Percentiles rank a stretch among this genome's conserved stretches.
Conservation (phyloP, 108 stramenopile species). For the Pelagomonas calceolata region DNA sequence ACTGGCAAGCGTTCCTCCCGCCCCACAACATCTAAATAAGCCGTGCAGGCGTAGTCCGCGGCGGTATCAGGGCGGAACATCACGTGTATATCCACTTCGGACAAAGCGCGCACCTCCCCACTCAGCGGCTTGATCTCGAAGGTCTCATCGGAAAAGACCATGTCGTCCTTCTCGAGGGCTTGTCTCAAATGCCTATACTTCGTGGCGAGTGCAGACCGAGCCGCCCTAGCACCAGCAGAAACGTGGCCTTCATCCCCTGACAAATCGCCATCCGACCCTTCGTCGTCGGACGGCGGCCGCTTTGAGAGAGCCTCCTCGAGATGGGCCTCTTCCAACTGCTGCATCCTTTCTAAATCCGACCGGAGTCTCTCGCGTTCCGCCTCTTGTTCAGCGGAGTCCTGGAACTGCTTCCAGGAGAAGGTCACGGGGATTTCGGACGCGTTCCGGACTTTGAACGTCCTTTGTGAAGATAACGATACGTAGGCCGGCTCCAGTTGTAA, state of each 20-base stretch:
- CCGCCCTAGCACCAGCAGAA: constrained; percentile 13
- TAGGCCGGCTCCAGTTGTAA: constrained; percentile 44
- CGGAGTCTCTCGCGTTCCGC: constrained; percentile 37
- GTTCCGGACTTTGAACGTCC: constrained; percentile 37
- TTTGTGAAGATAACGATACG: constrained; percentile 38
- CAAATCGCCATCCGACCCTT: constrained; percentile 8
- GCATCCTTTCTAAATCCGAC: constrained; percentile 33
- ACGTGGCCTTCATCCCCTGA: constrained; percentile 12
- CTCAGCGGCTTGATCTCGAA: constrained; percentile 39
- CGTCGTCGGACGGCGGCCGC: background rate
- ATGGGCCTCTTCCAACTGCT: constrained; percentile 22
- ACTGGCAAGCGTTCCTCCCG: constrained; percentile 43
- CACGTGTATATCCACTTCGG: constrained; percentile 45
- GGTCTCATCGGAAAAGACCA: constrained; percentile 48
- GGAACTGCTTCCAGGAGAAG: constrained; percentile 46
- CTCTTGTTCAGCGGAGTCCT: constrained; percentile 33
- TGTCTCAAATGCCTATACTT: constrained; percentile 44
- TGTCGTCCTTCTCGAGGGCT: constrained; percentile 37
- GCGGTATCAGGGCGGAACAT: constrained; percentile 38
- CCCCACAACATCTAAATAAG: constrained; percentile 46
- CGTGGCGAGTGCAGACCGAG: constrained; percentile 29
- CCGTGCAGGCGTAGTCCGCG: constrained; percentile 34
- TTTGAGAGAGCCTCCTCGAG: constrained; percentile 1
- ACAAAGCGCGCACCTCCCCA: constrained; percentile 47
- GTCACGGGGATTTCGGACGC: constrained; percentile 35